Percentiles rank a stretch among this genome's conserved stretches.
Evolutionary conservation across 331 rosid genomes (phyloP).

Genomic region (Telfairia occidentalis): DNA sequence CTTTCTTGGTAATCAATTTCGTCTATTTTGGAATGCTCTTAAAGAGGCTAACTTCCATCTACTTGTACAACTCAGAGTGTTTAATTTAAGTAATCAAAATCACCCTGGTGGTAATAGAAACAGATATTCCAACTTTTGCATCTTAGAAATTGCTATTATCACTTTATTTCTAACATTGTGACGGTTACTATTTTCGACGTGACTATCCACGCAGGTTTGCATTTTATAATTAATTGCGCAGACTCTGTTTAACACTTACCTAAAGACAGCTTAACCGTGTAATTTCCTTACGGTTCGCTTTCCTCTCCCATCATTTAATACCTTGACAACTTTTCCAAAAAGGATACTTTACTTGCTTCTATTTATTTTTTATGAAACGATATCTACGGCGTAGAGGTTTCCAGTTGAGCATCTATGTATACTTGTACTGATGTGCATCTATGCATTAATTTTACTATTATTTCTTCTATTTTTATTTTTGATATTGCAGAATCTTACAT

Average conservation of each 20-base stretch:
- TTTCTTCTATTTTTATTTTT: not conserved
- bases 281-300: not conserved
- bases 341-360: not conserved
- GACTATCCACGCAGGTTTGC: slow-evolving; percentile 2
- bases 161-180: slow-evolving; percentile 5
- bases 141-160: slow-evolving; percentile 2
- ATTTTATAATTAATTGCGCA: slow-evolving; percentile 9
- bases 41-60: slow-evolving; percentile 14
- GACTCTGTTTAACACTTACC: slow-evolving; percentile 10
- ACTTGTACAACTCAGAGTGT: slow-evolving; percentile 11
- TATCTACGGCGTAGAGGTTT: not conserved
- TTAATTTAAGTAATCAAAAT: slow-evolving; percentile 5
- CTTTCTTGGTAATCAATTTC: not conserved
- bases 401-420: slow-evolving; percentile 5
- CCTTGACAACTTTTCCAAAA: slow-evolving; percentile 1
- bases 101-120: slow-evolving; percentile 3
- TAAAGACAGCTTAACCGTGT: slow-evolving; percentile 9
- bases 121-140: slow-evolving; percentile 8
- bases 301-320: slow-evolving; percentile 2
- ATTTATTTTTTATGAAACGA: not conserved
- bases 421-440: not conserved
- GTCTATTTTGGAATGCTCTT: slow-evolving; percentile 9
- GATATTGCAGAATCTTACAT: not conserved
- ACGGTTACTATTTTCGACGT: slow-evolving; percentile 6
- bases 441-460: not conserved